Evolutionary conservation across 305 asterid species (phyloP), one percentile per base, ranked within the genome.

Genomic region (Fraxinus nigra): DNA sequence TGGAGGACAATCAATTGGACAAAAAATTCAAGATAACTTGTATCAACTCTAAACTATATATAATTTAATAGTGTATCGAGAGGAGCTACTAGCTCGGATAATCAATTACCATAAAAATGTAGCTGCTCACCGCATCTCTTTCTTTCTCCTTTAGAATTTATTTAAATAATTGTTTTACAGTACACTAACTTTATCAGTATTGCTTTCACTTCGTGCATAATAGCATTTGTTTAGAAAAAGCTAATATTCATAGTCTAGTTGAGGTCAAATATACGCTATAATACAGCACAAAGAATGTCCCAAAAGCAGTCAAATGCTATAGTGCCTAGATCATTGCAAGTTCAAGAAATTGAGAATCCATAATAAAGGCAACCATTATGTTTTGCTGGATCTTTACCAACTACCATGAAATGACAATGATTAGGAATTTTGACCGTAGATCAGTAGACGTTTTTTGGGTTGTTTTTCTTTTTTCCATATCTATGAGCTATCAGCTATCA

Each of bases 271-370:
- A 65, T 65, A 65, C 16, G 72, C 72, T 65, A 63, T 18, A 70
- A 78, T 74, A 61, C 59, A 80, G 83, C 81, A 73, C 85, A 78
- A 83, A 59, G 88, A 84, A 87, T 88, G 83, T 88, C 81, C 75
- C 76, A 59, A 87, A 86, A 83, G 85, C 84, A 85, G 91, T 90
- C 89, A 90, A 89, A 87, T 76, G 88, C 85, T 86, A 79, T 43
- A 83, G 79, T 77, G 79, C 65, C 81, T 35, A 79, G 85, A 73
- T 84, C 89, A 77, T 77, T 81, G 78, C 82, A 65, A 65, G 63
- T 75, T 77, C 86, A 77, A 37, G 75, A 54, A 77, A 46, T 82
- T 78, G 78, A 85, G 87, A 82, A 82, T 82, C 82, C 82, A 76
- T 79, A 40, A 34, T 37, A 81, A 84, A 83, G 86, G 69, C 37